These are phyloP conservation scores for Multifurca ochricompacta DNA, from an alignment of 768 basidiomycete genomes.

Conservation along the genomic window DNA sequence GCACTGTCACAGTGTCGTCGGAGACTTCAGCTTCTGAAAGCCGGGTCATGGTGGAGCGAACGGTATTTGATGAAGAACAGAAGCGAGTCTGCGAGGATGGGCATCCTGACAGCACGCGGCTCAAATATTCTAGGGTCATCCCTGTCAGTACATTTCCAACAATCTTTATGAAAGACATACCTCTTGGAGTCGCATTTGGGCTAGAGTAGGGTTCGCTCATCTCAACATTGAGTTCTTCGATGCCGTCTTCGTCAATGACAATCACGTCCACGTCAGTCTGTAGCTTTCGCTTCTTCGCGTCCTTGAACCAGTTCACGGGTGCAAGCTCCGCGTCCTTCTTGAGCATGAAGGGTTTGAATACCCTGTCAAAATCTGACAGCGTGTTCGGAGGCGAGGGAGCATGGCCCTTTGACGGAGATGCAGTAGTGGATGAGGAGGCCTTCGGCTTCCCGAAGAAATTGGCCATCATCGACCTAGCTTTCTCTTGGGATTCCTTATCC, in stretches of 20 bases:
- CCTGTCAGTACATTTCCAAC: background rate
- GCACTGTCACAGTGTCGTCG: constrained; percentile 62
- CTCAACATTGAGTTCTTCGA: constrained; percentile 24
- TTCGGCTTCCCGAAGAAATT: constrained; percentile 71
- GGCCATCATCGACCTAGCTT: constrained; percentile 67
- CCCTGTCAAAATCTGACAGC: constrained; percentile 58
- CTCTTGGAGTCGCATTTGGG: constrained; percentile 31
- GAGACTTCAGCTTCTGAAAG: constrained; percentile 73
- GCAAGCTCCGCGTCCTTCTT: constrained; percentile 72
- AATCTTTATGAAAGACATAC: constrained; percentile 27
- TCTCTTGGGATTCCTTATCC: constrained; percentile 60
- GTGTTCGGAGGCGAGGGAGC: constrained; percentile 30
- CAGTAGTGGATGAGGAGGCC: constrained; percentile 21
- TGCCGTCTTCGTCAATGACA: constrained; percentile 49
- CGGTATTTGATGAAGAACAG: constrained; percentile 26
- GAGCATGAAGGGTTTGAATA: constrained; percentile 72
- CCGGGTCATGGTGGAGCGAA: constrained; percentile 47
- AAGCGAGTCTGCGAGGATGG: constrained; percentile 30
- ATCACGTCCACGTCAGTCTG: constrained; percentile 39
- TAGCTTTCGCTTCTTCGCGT: constrained; percentile 23
- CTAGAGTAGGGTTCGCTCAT: constrained; percentile 21
- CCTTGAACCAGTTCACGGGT: constrained; percentile 61
- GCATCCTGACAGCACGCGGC: constrained; percentile 12
- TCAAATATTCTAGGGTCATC: constrained; percentile 2
- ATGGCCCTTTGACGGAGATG: constrained; percentile 24